Conservation (phyloP, 2,329 filamentous ascomycete genomes). For the Diaporthe humulicola region DNA sequence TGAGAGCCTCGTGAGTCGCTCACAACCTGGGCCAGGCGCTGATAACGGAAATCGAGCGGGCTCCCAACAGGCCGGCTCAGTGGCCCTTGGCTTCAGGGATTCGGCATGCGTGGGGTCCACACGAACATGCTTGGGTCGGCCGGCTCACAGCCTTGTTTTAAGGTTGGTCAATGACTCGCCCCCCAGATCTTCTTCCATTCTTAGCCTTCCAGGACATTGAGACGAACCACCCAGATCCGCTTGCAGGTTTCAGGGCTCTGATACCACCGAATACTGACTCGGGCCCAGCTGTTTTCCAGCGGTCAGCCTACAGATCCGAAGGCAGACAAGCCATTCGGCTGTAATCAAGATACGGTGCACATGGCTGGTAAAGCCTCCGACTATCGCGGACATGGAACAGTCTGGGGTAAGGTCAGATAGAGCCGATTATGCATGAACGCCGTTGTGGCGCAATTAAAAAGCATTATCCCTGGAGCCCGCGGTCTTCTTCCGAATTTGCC, state of each 20-base stretch:
- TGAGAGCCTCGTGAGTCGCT: conserved; percentile 16
- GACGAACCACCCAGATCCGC: conserved; percentile 28
- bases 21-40: background rate
- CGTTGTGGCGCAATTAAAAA: conserved; percentile 1
- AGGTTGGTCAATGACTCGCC: conserved; percentile 27
- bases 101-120: background rate
- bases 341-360: conserved; percentile 2
- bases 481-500: conserved; percentile 10
- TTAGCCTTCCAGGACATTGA: conserved; percentile 19
- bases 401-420: conserved; percentile 4
- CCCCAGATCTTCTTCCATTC: conserved; percentile 27
- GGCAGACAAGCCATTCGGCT: background rate
- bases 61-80: conserved; percentile 14
- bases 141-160: conserved; percentile 27
- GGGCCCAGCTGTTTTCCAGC: background rate
- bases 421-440: conserved; percentile 1
- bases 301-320: background rate
- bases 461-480: background rate
- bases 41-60: conserved; percentile 17
- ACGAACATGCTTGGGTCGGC: background rate
- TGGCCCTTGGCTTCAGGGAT: background rate
- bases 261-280: conserved; percentile 19
- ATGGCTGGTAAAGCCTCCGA: conserved; percentile 4
- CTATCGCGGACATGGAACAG: conserved; percentile 15
- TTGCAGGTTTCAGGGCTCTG: conserved; percentile 17